Evolutionary conservation across 805 yeast species (phyloP), one percentile per base, ranked within the genome.

Genomic region (Candida chauliodis): DNA sequence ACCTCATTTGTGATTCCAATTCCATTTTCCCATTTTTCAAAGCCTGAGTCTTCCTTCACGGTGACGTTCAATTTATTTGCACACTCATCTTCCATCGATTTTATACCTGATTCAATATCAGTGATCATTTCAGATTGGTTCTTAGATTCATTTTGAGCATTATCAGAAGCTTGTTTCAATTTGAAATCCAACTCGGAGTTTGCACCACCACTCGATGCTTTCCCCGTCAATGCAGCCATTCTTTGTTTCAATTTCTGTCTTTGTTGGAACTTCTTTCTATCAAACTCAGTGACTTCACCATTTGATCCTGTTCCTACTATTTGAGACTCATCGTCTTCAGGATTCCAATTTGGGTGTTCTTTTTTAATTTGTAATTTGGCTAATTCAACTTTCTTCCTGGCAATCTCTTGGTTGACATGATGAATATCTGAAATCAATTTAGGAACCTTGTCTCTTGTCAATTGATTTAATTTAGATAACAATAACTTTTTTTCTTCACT

Each of bases 141-240:
- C 29, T 71, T 73, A 16, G 78, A 68, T 38, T 80, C 86, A 15
- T 59, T 58, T 26, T 69, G 70, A n/a, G 81, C 73, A 17, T 59
- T 63, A 15, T 72, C 67, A 16, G 73, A 60, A 35, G 78, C 82
- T 42, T 69, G 73, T 36, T 71, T 73, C 45, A 82, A 69, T 41
- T 67, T 63, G 5, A 64, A 57, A 43, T 81, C 87, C 36, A 78
- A 73, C 37, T 70, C 75, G 27, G 78, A 77, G 49, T 75, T 71
- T 3, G 64, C 66, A 17, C 69, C 71, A 30, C 66, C 58, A 13
- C 26, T 7, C 51, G 66, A 59, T 5, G 37, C 11, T 51, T 80
- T 83, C 5, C 96, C 96, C 0, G 97, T 90, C 51, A 91, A 73
- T 3, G 91, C 87, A 20, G 96, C 95, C 95, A 91, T 89, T 49